A percentile compares a stretch with the other conserved stretches of the same genome.
Conservation (phyloP, 805 yeast genomes). For the Metschnikowia matae region DNA sequence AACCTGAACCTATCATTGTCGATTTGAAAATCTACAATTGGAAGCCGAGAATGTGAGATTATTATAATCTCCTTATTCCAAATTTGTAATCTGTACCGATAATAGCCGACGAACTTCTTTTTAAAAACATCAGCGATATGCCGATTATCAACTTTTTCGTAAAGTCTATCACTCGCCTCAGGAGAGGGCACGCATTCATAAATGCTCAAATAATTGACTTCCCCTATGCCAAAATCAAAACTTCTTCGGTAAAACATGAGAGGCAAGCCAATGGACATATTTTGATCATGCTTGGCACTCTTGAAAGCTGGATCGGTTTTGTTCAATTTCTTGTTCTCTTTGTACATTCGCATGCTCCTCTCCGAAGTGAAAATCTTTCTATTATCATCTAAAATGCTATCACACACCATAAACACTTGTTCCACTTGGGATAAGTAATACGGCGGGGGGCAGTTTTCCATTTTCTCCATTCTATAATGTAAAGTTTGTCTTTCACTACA, state of each 20-base stretch:
- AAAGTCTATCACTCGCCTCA: slow-evolving; percentile 12
- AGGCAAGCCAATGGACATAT: slow-evolving; percentile 13
- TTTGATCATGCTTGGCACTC: slow-evolving; percentile 11
- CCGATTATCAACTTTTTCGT: slow-evolving; percentile 9
- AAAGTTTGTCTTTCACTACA: neutral
- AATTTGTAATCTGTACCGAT: slow-evolving; percentile 11
- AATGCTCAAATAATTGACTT: slow-evolving; percentile 7
- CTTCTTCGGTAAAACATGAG: slow-evolving; percentile 9
- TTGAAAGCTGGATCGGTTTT: slow-evolving; percentile 5
- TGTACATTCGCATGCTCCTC: slow-evolving; percentile 8
- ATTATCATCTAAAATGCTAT: slow-evolving; percentile 6
- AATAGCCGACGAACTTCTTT: slow-evolving; percentile 8
- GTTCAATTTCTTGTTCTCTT: slow-evolving; percentile 5
- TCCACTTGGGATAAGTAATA: neutral
- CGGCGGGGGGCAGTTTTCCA: neutral
- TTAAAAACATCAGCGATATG: slow-evolving; percentile 11
- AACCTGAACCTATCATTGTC: slow-evolving; percentile 11
- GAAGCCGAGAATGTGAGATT: slow-evolving; percentile 10
- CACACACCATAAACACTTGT: slow-evolving; percentile 10
- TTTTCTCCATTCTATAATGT: neutral
- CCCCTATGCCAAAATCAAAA: slow-evolving; percentile 9
- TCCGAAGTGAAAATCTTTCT: slow-evolving; percentile 12
- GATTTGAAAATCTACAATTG: slow-evolving; percentile 11
- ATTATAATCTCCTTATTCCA: slow-evolving; percentile 7
- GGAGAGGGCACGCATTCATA: slow-evolving; percentile 12